Evolutionary conservation across 257 asterid genomes (phyloP).

Genomic region (Fraxinus quadrangulata): DNA sequence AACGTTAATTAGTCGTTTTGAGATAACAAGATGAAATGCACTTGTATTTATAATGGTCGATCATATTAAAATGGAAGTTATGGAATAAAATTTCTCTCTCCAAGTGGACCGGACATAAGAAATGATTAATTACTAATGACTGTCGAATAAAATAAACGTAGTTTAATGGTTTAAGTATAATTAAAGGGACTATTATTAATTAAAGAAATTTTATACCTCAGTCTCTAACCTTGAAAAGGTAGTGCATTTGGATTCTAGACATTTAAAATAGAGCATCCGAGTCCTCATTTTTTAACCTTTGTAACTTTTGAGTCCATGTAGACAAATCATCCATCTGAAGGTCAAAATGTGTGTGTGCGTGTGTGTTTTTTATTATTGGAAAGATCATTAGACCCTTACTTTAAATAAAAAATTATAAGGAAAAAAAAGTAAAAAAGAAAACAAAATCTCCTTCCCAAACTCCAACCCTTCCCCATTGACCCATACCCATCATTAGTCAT

Average conservation of each 20-base stretch:
- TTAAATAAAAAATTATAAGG: too few species aligned
- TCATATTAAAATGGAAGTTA: neutral
- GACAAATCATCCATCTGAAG: too few species aligned
- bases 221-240: neutral
- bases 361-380: too few species aligned
- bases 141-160: conserved; percentile 15
- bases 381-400: too few species aligned
- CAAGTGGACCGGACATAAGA: neutral
- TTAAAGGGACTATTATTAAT: conserved; percentile 9
- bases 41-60: too few species aligned
- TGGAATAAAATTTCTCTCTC: neutral
- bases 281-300: neutral
- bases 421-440: too few species aligned
- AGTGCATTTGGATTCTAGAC: neutral
- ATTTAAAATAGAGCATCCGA: neutral
- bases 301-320: neutral
- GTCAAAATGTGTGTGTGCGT: too few species aligned
- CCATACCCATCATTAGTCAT: too few species aligned
- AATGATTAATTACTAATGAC: neutral
- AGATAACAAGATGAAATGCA: neutral
- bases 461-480: too few species aligned
- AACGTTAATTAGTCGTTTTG: neutral
- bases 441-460: too few species aligned
- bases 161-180: neutral
- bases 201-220: neutral